Evolutionary conservation across 352 stramenopile genomes (phyloP).

Genomic region (Phytophthora citrophthora): DNA sequence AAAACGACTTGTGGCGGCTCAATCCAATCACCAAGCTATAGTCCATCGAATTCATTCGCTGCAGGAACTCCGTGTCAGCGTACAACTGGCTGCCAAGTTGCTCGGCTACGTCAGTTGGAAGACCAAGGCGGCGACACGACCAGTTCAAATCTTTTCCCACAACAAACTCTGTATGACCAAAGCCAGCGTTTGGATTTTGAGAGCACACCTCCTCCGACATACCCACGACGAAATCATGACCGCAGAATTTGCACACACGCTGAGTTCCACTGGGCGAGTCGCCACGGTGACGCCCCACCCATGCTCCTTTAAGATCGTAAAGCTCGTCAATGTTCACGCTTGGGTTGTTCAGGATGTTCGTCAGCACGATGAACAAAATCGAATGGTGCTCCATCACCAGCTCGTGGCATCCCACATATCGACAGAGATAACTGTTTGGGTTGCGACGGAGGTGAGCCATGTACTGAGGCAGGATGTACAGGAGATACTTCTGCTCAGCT

Average conservation of each 20-base stretch:
- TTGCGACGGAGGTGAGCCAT: constrained; percentile 80
- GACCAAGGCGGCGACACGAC: constrained; percentile 75
- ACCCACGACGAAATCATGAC: constrained; percentile 85
- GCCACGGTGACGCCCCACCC: constrained; percentile 80
- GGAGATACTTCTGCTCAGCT: constrained; percentile 81
- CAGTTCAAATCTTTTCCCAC: constrained; percentile 91
- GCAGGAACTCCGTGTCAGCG: constrained; percentile 93
- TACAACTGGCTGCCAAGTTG: constrained; percentile 87
- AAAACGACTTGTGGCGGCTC: constrained; percentile 59
- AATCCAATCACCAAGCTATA: constrained; percentile 96
- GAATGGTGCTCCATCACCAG: constrained; percentile 88
- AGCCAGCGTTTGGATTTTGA: constrained; percentile 63
- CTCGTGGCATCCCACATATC: constrained; percentile 90
- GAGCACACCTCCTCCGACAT: constrained; percentile 84
- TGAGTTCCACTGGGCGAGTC: constrained; percentile 72
- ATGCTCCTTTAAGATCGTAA: constrained; percentile 92
- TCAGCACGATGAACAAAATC: constrained; percentile 89
- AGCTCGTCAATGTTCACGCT: constrained; percentile 87
- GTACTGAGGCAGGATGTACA: constrained; percentile 90
- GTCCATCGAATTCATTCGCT: constrained; percentile 97
- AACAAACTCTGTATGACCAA: constrained; percentile 79
- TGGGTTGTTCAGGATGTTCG: constrained; percentile 89
- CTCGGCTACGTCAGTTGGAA: constrained; percentile 72
- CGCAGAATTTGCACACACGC: constrained; percentile 88
- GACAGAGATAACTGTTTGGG: constrained; percentile 88